A percentile compares a stretch with the other conserved stretches of the same genome.
These are phyloP conservation scores for Macadamia tetraphylla DNA, from an alignment of 164 flowering plant species.

Conservation along the genomic window DNA sequence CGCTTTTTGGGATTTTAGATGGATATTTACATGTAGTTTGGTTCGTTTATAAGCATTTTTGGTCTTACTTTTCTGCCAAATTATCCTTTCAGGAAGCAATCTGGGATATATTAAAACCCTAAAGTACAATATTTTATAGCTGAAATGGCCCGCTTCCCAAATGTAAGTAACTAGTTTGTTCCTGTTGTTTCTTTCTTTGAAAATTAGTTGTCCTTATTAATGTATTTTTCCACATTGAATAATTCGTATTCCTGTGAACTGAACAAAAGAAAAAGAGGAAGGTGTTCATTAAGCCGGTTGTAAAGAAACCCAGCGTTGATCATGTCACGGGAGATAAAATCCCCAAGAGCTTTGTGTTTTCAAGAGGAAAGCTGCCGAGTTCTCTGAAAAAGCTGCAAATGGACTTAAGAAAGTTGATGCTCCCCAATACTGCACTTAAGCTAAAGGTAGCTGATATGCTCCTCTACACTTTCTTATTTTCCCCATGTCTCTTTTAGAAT, in stretches of 20 bases:
- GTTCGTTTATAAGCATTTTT: background rate
- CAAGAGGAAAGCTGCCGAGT: conserved; percentile 69
- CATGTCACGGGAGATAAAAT: conserved; percentile 84
- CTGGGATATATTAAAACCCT: background rate
- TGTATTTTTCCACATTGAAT: background rate
- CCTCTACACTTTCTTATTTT: no score
- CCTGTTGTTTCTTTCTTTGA: background rate
- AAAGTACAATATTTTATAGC: background rate
- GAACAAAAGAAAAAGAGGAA: conserved; percentile 41
- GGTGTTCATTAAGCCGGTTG: conserved; percentile 44
- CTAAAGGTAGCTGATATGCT: conserved; percentile 49
- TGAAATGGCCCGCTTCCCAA: conserved; percentile 43
- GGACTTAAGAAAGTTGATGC: conserved; percentile 91
- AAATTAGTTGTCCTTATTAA: background rate
- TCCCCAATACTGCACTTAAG: conserved; percentile 81
- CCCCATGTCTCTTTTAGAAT: background rate
- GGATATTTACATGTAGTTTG: background rate
- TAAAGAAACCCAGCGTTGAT: conserved; percentile 49
- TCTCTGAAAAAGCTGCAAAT: conserved; percentile 57
- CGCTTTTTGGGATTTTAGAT: no score
- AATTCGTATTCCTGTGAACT: conserved; percentile 3
- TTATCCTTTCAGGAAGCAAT: background rate
- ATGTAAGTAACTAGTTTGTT: conserved; percentile 25
- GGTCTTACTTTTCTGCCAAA: background rate
- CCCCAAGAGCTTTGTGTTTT: conserved; percentile 83